phyloP scores from a whole-genome alignment of 108 stramenopile genomes.

The Skeletonema marinoi region DNA sequence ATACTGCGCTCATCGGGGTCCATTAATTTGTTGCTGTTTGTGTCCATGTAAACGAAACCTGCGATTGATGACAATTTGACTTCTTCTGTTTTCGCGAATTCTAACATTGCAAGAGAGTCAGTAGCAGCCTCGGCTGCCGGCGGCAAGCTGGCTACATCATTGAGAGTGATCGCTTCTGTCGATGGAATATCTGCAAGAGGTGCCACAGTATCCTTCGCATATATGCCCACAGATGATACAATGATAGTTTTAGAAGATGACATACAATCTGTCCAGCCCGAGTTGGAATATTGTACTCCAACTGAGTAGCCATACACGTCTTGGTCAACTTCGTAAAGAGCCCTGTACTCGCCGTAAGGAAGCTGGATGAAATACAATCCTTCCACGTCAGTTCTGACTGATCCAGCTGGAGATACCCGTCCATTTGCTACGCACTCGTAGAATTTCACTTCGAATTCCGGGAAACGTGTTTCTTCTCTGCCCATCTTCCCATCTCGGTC shows the following conservation, averaged over 20 bases:
- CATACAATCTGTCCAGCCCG: conserved; percentile 39
- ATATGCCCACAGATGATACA: conserved; percentile 35
- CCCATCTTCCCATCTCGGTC: conserved; percentile 27
- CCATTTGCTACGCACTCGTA: not conserved
- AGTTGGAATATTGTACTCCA: conserved; percentile 10
- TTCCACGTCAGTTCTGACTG: conserved; percentile 10
- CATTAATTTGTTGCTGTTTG: conserved; percentile 22
- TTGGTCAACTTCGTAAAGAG: conserved; percentile 23
- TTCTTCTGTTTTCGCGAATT: not conserved
- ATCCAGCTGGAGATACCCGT: not conserved
- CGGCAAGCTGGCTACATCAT: not conserved
- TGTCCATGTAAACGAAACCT: conserved; percentile 37
- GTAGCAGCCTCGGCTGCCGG: not conserved
- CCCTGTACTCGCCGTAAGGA: conserved; percentile 17
- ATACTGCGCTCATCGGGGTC: conserved; percentile 23
- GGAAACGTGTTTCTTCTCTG: conserved; percentile 14
- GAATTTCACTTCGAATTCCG: conserved; percentile 24
- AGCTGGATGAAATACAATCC: conserved; percentile 38
- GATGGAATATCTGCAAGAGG: not conserved
- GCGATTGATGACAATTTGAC: conserved; percentile 22
- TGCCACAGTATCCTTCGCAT: not conserved
- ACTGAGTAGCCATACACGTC: conserved; percentile 15
- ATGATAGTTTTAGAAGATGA: conserved; percentile 8
- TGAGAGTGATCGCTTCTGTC: not conserved
- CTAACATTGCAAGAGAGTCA: not conserved